Evolutionary conservation across 768 basidiomycete genomes (phyloP).

Genomic region (Hygrocybe punicea): DNA sequence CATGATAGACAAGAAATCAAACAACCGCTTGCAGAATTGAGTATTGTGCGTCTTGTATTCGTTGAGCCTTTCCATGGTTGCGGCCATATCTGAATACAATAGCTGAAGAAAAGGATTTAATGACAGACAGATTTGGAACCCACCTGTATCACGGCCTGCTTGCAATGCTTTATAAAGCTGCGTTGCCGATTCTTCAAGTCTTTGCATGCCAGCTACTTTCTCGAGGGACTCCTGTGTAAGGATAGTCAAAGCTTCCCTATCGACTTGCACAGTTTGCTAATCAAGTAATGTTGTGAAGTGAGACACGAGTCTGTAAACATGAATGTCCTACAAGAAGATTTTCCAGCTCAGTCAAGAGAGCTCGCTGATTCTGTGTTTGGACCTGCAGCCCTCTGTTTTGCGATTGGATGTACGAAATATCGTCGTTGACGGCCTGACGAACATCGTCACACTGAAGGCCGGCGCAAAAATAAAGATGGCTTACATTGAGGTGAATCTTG

Average conservation of each 20-base stretch:
- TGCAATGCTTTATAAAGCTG: constrained; percentile 94
- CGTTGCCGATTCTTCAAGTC: constrained; percentile 76
- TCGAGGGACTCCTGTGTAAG: constrained; percentile 90
- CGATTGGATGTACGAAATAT: constrained; percentile 92
- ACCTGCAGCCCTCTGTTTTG: constrained; percentile 97
- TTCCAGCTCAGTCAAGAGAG: constrained; percentile 79
- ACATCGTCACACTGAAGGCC: not conserved
- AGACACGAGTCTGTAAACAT: not conserved
- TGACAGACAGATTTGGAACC: constrained; percentile 7
- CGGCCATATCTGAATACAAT: constrained; percentile 76
- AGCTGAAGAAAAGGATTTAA: not conserved
- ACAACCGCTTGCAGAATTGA: constrained; percentile 90
- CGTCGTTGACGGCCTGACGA: constrained; percentile 83
- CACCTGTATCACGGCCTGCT: constrained; percentile 85
- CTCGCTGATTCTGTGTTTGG: constrained; percentile 92
- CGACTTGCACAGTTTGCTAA: constrained; percentile 94
- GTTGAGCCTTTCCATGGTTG: constrained; percentile 86
- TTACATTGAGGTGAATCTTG: constrained; percentile 92
- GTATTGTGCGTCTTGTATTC: constrained; percentile 87
- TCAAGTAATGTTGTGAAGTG: not conserved
- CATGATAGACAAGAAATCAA: constrained; percentile 89
- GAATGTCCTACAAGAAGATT: constrained; percentile 65
- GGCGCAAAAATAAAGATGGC: constrained; percentile 3
- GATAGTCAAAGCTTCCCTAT: constrained; percentile 64
- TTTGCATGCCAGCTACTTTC: constrained; percentile 67